phyloP scores from a whole-genome alignment of 306 rosid species.

The Vachellia collinsii region DNA sequence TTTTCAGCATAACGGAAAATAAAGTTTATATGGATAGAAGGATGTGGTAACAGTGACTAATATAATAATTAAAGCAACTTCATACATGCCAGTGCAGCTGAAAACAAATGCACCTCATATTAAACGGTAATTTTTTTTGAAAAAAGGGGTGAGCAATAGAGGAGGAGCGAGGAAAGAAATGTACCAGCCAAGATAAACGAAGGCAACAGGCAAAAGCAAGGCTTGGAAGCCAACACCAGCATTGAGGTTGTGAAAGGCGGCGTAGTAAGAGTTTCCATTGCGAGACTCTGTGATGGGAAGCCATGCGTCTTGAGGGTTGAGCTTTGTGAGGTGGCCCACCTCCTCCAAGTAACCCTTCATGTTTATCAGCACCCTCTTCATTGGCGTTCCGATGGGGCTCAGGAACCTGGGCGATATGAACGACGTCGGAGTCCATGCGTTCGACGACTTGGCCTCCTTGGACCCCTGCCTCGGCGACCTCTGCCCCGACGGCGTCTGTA shows the following conservation, averaged over 20 bases:
- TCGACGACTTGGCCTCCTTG: constrained; percentile 84
- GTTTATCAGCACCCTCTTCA: constrained; percentile 90
- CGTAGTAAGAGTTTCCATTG: constrained; percentile 94
- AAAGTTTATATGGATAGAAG: not conserved
- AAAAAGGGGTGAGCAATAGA: not conserved
- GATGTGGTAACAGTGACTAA: not conserved
- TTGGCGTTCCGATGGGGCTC: constrained; percentile 96
- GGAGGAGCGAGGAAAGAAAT: not conserved
- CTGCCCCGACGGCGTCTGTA: constrained; percentile 89
- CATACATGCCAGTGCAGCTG: not conserved
- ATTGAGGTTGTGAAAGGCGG: constrained; percentile 97
- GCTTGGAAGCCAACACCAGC: constrained; percentile 99
- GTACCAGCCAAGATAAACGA: constrained; percentile 97
- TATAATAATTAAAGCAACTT: not conserved
- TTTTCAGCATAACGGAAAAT: not conserved
- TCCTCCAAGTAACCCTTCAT: constrained; percentile 98
- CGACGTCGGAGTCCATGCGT: constrained; percentile 98
- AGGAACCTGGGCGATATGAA: constrained; percentile 94
- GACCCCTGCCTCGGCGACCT: constrained; percentile 81
- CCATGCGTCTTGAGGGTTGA: constrained; percentile 99
- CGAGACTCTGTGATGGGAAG: constrained; percentile 98
- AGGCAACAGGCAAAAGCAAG: constrained; percentile 87
- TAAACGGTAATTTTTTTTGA: not conserved
- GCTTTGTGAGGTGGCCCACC: constrained; percentile 94
- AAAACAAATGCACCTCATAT: not conserved